These are phyloP conservation scores for Termitomyces sp. DNA, from an alignment of 768 basidiomycete genomes.

Conservation along the genomic window DNA sequence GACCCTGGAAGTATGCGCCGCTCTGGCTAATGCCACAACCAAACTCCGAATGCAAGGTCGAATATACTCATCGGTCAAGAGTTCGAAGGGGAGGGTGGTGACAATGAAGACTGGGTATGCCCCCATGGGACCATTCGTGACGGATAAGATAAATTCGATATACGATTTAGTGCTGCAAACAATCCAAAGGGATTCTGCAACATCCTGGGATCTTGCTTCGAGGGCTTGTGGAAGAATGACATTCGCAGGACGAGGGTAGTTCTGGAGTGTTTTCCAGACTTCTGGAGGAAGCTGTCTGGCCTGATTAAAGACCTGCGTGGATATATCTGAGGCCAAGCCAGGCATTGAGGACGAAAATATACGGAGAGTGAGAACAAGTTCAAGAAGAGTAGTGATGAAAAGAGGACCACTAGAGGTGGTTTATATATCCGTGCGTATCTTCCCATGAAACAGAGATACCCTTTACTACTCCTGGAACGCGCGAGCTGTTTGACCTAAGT, in stretches of 20 bases:
- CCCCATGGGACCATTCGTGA: conserved; percentile 49
- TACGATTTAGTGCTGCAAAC: conserved; percentile 14
- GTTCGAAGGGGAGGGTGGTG: conserved; percentile 33
- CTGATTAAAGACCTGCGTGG: conserved; percentile 16
- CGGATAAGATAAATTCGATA: conserved; percentile 55
- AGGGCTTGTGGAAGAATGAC: conserved; percentile 32
- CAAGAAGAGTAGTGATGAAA: neutral
- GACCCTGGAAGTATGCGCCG: conserved; percentile 33
- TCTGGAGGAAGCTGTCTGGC: conserved; percentile 29
- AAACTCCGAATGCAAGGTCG: conserved; percentile 36
- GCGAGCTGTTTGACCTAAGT: neutral
- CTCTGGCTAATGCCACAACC: conserved; percentile 23
- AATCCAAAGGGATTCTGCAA: conserved; percentile 29
- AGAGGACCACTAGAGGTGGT: neutral
- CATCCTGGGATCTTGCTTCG: conserved; percentile 17
- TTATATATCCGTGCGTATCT: conserved; percentile 1
- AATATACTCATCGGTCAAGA: conserved; percentile 31
- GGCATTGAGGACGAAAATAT: conserved; percentile 7
- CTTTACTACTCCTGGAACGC: neutral
- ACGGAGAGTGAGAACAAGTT: neutral
- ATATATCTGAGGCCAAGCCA: conserved; percentile 4
- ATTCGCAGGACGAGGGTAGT: conserved; percentile 34
- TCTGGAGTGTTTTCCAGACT: conserved; percentile 31
- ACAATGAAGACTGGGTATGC: conserved; percentile 66
- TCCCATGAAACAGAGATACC: neutral